A percentile compares a stretch with the other conserved stretches of the same genome.
phyloP scores from a whole-genome alignment of 306 rosid species.

The Senna tora region DNA sequence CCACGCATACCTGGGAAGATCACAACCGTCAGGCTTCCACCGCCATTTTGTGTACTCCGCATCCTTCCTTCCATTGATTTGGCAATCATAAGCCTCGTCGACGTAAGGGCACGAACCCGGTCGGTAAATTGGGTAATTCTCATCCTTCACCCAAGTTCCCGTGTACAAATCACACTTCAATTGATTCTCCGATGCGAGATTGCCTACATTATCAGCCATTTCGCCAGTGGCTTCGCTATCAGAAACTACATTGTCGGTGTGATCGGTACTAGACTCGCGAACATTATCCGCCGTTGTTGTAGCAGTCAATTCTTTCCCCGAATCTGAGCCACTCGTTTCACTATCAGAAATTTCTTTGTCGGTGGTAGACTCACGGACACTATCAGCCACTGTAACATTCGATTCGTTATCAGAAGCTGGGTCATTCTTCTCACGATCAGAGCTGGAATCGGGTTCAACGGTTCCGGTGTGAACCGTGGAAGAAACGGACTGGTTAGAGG shows the following conservation, averaged over 20 bases:
- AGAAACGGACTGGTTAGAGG: constrained; percentile 30
- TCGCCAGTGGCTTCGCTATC: constrained; percentile 14
- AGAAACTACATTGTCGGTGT: constrained; percentile 17
- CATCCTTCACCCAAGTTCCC: constrained; percentile 86
- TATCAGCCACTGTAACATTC: constrained; percentile 7
- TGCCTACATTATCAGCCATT: constrained; percentile 31
- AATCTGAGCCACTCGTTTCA: background rate
- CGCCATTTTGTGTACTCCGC: constrained; percentile 78
- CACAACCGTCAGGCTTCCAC: constrained; percentile 86
- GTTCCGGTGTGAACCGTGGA: constrained; percentile 7
- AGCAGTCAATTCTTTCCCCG: background rate
- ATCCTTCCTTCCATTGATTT: constrained; percentile 72
- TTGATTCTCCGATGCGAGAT: constrained; percentile 21
- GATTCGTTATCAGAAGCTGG: constrained; percentile 21
- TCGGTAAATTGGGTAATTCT: constrained; percentile 65
- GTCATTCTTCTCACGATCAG: background rate
- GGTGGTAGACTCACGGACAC: background rate
- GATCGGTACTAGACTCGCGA: background rate
- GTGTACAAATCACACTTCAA: constrained; percentile 67
- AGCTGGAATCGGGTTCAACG: constrained; percentile 7
- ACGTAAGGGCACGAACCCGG: constrained; percentile 91
- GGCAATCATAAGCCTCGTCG: constrained; percentile 89
- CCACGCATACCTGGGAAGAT: constrained; percentile 72
- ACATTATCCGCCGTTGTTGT: background rate
- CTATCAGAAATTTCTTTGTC: background rate